Percentiles rank a stretch among this genome's conserved stretches.
These are phyloP conservation scores for Penicillium brevicompactum DNA, from an alignment of 2,329 filamentous ascomycete genomes.

Conservation along the genomic window DNA sequence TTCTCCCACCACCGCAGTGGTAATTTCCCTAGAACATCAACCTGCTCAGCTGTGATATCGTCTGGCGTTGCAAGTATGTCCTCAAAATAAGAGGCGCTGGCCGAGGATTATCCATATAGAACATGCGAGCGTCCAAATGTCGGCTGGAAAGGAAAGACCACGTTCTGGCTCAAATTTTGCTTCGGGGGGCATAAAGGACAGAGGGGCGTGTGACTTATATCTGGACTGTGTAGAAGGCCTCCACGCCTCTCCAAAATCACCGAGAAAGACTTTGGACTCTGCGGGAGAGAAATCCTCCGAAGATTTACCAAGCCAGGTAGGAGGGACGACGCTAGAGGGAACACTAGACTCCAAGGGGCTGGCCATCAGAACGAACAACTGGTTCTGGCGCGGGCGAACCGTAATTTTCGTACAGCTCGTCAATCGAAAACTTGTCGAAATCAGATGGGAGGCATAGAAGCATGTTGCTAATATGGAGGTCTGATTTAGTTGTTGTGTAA, in stretches of 20 bases:
- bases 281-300: not conserved
- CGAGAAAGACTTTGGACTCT: not conserved
- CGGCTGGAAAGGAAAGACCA: conserved; percentile 26
- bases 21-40: conserved; percentile 30
- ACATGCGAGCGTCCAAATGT: conserved; percentile 39
- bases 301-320: not conserved
- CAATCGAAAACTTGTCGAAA: not conserved
- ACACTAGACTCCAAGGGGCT: not conserved
- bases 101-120: conserved; percentile 30
- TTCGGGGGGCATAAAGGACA: conserved; percentile 34
- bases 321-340: not conserved
- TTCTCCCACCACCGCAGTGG: conserved; percentile 21
- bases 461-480: not conserved
- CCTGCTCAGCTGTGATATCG: conserved; percentile 26
- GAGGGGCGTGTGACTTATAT: conserved; percentile 27
- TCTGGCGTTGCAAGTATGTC: conserved; percentile 27
- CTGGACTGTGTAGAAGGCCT: not conserved
- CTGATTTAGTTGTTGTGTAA: not conserved
- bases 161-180: conserved; percentile 34
- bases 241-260: not conserved
- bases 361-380: not conserved
- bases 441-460: not conserved
- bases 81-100: conserved; percentile 28
- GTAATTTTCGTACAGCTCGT: not conserved
- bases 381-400: not conserved